phyloP scores from a whole-genome alignment of 2,329 filamentous ascomycete species.

The Mycosphaerella sp. region DNA sequence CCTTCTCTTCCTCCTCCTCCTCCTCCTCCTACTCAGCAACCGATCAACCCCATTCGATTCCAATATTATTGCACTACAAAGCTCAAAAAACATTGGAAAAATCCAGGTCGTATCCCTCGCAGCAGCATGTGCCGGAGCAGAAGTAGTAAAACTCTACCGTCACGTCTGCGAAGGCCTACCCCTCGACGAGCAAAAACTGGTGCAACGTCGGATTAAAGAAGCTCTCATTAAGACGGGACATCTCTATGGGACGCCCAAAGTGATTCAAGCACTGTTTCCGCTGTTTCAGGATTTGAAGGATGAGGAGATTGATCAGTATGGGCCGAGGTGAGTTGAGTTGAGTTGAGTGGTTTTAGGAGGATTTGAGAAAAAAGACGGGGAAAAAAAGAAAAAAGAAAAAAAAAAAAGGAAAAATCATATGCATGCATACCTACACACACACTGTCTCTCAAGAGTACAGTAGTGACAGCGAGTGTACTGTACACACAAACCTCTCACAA shows the following conservation, averaged over 20 bases:
- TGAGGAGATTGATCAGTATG: slow-evolving; percentile 14
- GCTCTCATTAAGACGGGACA: slow-evolving; percentile 12
- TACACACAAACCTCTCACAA: too few relatives aligned
- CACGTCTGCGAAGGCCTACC: slow-evolving; percentile 8
- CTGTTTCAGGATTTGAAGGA: slow-evolving; percentile 15
- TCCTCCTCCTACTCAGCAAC: background rate
- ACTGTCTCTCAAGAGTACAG: background rate
- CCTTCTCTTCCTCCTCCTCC: background rate
- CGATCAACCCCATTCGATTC: too few relatives aligned
- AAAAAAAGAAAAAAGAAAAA: background rate
- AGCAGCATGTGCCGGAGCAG: slow-evolving; percentile 11
- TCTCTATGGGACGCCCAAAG: slow-evolving; percentile 12
- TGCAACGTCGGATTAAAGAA: slow-evolving; percentile 16
- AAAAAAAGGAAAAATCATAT: background rate
- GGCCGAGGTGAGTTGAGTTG: background rate
- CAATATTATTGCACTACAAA: background rate
- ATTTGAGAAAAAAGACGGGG: too few relatives aligned
- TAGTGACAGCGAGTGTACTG: too few relatives aligned
- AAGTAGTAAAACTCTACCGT: slow-evolving; percentile 15
- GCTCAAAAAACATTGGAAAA: background rate
- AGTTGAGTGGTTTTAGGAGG: too few relatives aligned
- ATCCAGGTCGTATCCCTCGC: background rate
- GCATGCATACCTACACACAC: background rate
- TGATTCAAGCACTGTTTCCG: slow-evolving; percentile 10
- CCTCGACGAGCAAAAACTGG: slow-evolving; percentile 9